Percentiles rank a stretch among this genome's conserved stretches.
Evolutionary conservation across 495 filamentous ascomycete species (phyloP).

Genomic region (Chaetomium tenue): DNA sequence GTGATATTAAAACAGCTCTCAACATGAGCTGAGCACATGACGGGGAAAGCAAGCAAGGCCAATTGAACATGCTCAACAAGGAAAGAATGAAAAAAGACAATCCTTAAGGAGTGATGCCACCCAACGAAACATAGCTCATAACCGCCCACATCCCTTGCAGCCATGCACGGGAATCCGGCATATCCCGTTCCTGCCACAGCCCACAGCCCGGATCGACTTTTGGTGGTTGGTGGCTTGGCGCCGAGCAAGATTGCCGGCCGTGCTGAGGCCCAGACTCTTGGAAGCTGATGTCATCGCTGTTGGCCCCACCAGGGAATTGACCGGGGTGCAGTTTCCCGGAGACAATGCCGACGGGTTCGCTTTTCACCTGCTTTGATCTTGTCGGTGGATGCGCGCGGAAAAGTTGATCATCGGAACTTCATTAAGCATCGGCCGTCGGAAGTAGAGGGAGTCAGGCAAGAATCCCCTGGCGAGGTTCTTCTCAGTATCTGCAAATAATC

Average conservation of each 20-base stretch:
- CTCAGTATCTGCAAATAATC: slow-evolving; percentile 52
- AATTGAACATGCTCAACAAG: background rate
- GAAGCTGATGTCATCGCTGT: no score
- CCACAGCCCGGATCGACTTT: background rate
- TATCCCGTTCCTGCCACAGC: background rate
- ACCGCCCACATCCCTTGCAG: background rate
- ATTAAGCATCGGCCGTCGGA: background rate
- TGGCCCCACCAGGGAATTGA: background rate
- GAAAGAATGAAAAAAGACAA: slow-evolving; percentile 4
- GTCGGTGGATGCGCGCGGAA: background rate
- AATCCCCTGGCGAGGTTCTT: no score
- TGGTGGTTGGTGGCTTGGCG: background rate
- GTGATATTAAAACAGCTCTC: slow-evolving; percentile 15
- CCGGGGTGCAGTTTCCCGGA: background rate
- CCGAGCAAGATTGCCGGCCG: no score
- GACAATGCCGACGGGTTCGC: background rate
- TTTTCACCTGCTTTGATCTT: background rate
- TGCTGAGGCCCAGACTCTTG: background rate
- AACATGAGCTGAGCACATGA: background rate
- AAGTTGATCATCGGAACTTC: background rate
- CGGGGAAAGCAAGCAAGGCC: background rate
- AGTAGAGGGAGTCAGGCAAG: background rate
- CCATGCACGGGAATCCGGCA: background rate
- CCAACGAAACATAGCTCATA: slow-evolving; percentile 5
- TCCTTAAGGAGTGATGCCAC: background rate